These are phyloP conservation scores for Emydomyces testavorans DNA, from an alignment of 2,329 filamentous ascomycete species.

Conservation along the genomic window DNA sequence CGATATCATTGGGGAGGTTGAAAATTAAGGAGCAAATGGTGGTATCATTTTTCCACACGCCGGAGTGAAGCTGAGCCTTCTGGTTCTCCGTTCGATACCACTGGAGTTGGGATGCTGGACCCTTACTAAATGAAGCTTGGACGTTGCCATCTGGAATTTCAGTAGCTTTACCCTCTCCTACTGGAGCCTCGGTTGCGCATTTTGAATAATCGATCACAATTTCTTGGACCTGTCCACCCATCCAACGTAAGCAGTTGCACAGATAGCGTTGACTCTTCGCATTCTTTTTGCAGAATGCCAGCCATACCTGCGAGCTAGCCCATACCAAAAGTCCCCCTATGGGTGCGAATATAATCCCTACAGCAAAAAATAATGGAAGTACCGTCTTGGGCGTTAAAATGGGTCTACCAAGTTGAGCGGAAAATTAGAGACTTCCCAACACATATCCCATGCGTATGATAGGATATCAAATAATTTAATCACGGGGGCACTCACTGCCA, in stretches of 20 bases:
- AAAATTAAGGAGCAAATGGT: conserved; percentile 63
- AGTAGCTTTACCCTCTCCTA: conserved; percentile 29
- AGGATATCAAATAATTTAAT: neutral
- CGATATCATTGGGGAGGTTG: conserved; percentile 64
- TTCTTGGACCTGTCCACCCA: conserved; percentile 61
- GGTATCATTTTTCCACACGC: conserved; percentile 26
- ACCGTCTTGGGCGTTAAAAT: conserved; percentile 93
- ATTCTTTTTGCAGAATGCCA: neutral
- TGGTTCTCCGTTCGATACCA: conserved; percentile 22
- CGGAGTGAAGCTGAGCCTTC: conserved; percentile 19
- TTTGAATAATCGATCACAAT: conserved; percentile 80
- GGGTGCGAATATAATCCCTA: conserved; percentile 85
- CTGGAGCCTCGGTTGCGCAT: conserved; percentile 51
- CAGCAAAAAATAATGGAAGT: conserved; percentile 76
- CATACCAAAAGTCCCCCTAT: conserved; percentile 80
- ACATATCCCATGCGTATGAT: neutral
- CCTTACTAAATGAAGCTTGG: conserved; percentile 58
- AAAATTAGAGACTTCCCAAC: neutral
- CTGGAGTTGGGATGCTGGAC: conserved; percentile 25
- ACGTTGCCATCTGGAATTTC: conserved; percentile 50
- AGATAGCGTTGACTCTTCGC: neutral
- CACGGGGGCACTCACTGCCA: conserved; percentile 65
- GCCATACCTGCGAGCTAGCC: conserved; percentile 63
- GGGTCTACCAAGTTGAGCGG: conserved; percentile 45
- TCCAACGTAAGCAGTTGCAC: neutral